Percentiles rank a stretch among this genome's conserved stretches.
Evolutionary conservation across 306 rosid species (phyloP).

Genomic region (Acacia confusa): DNA sequence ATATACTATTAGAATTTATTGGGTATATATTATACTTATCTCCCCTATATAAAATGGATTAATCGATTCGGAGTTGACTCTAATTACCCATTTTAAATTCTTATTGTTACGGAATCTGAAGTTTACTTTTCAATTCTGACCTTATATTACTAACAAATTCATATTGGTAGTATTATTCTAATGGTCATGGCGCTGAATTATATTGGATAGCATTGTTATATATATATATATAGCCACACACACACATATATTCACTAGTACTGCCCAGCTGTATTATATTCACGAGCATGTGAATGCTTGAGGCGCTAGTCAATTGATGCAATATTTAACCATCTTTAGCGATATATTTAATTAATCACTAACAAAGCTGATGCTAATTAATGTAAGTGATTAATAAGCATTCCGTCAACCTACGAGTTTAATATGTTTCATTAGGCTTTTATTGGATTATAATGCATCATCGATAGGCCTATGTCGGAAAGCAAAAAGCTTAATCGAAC

Average conservation of each 20-base stretch:
- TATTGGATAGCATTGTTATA: constrained; percentile 9
- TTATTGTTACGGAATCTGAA: neutral
- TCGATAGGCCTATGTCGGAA: constrained; percentile 27
- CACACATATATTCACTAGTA: neutral
- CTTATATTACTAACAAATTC: constrained; percentile 2
- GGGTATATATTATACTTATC: neutral
- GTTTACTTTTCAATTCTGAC: constrained; percentile 19
- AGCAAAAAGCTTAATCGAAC: constrained; percentile 40
- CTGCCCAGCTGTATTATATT: constrained; percentile 21
- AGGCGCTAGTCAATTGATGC: constrained; percentile 26
- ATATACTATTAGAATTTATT: neutral
- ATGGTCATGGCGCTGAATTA: neutral
- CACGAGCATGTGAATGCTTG: constrained; percentile 25
- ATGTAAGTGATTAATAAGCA: neutral
- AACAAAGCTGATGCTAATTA: constrained; percentile 1
- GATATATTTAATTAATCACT: neutral
- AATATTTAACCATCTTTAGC: constrained; percentile 20
- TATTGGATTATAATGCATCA: constrained; percentile 39
- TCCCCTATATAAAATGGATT: constrained; percentile 6
- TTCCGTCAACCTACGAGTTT: constrained; percentile 35
- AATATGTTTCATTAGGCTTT: constrained; percentile 1
- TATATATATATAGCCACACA: neutral
- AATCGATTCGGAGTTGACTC: constrained; percentile 55
- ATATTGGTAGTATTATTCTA: neutral
- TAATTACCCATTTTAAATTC: neutral